Evolutionary conservation across 306 rosid species (phyloP).

Genomic region (Vachellia collinsii): DNA sequence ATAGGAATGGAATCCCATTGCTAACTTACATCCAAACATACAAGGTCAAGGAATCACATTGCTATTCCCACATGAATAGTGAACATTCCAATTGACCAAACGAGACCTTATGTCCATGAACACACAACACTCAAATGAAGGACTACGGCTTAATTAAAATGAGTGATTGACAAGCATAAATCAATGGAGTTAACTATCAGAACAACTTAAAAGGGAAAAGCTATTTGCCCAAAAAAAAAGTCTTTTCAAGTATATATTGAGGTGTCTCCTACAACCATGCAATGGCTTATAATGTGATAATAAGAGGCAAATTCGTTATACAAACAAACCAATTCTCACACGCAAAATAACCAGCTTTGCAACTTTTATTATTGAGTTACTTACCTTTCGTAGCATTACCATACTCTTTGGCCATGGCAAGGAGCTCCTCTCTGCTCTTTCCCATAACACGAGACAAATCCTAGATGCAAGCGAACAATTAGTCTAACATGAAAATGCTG

Average conservation of each 20-base stretch:
- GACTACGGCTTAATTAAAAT: not conserved
- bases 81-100: not conserved
- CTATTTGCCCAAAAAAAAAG: not conserved
- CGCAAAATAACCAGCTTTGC: constrained; percentile 23
- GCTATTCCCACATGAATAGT: not conserved
- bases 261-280: constrained; percentile 9
- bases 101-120: not conserved
- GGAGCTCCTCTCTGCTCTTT: constrained; percentile 82
- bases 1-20: not conserved
- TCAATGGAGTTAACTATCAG: not conserved
- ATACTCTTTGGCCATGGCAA: constrained; percentile 63
- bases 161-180: not conserved
- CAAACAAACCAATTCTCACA: constrained; percentile 17
- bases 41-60: not conserved
- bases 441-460: constrained; percentile 86
- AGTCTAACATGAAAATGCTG: constrained; percentile 26
- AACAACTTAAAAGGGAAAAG: not conserved
- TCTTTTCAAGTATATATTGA: too few relatives aligned
- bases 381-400: constrained; percentile 65
- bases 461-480: constrained; percentile 50
- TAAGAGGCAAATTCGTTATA: constrained; percentile 1
- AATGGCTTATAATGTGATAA: not conserved
- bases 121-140: not conserved
- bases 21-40: not conserved
- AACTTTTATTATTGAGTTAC: constrained; percentile 32